Conservation (phyloP, 345 rosid species). For the Syzygium aromaticum region DNA sequence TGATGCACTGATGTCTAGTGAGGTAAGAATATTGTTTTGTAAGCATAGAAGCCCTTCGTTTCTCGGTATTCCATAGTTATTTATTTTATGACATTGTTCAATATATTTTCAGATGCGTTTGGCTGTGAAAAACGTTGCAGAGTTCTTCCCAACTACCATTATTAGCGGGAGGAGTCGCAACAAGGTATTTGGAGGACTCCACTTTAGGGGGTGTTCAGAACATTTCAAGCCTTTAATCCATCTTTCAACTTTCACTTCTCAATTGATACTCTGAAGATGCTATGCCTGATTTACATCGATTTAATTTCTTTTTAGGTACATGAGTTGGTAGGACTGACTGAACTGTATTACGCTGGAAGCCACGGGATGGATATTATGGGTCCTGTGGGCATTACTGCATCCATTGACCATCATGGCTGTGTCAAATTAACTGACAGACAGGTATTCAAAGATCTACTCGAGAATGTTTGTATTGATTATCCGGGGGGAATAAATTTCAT, state of each 20-base stretch:
- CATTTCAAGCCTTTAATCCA: not conserved
- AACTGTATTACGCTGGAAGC: slow-evolving; percentile 94
- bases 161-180: slow-evolving; percentile 58
- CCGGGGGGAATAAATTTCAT: not conserved
- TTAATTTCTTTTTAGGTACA: slow-evolving; percentile 42
- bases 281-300: not conserved
- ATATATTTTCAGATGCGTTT: slow-evolving; percentile 42
- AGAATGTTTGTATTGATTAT: not conserved
- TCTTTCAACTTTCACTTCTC: not conserved
- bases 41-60: not conserved
- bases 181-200: slow-evolving; percentile 26
- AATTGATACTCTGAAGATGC: not conserved
- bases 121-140: slow-evolving; percentile 48
- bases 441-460: slow-evolving; percentile 18
- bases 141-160: slow-evolving; percentile 52
- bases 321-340: slow-evolving; percentile 82
- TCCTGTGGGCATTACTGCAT: slow-evolving; percentile 26
- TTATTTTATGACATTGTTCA: not conserved
- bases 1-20: slow-evolving; percentile 51
- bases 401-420: slow-evolving; percentile 26
- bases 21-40: slow-evolving; percentile 14
- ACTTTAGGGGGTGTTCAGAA: not conserved
- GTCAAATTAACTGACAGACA: slow-evolving; percentile 44
- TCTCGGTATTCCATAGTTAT: not conserved
- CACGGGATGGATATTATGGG: slow-evolving; percentile 99